A percentile compares a stretch with the other conserved stretches of the same genome.
phyloP scores from a whole-genome alignment of 805 yeast genomes.

The Candida pseudoglaebosa region DNA sequence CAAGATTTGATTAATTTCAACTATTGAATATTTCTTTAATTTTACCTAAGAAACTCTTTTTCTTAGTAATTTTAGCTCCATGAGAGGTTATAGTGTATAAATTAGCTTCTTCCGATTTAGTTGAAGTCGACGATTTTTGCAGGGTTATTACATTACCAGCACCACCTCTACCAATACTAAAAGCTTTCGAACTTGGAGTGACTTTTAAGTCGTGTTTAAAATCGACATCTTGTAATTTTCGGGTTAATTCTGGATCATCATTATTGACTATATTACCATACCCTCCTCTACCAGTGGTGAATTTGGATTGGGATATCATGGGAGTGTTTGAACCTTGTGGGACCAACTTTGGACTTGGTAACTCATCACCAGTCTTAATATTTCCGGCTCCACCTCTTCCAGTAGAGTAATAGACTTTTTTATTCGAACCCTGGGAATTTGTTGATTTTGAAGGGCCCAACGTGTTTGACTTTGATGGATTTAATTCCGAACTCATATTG shows the following conservation, averaged over 20 bases:
- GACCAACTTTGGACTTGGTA: constrained; percentile 52
- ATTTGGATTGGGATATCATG: constrained; percentile 48
- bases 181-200: constrained; percentile 42
- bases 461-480: constrained; percentile 8
- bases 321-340: constrained; percentile 64
- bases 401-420: constrained; percentile 49
- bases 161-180: constrained; percentile 61
- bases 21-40: constrained; percentile 39
- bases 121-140: constrained; percentile 19
- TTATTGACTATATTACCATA: constrained; percentile 71
- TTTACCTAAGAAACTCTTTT: constrained; percentile 41
- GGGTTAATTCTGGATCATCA: constrained; percentile 52
- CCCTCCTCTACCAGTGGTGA: constrained; percentile 77
- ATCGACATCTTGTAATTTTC: constrained; percentile 68
- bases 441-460: constrained; percentile 5
- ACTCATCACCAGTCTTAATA: constrained; percentile 40
- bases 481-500: constrained; percentile 15
- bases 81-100: constrained; percentile 34
- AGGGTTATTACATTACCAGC: constrained; percentile 53
- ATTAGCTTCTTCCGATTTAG: constrained; percentile 16
- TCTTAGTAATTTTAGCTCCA: constrained; percentile 23
- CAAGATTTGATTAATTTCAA: neutral
- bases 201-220: constrained; percentile 34
- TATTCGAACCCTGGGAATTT: constrained; percentile 13
- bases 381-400: constrained; percentile 83